Conservation (phyloP, 345 rosid species). For the Salix purpurea region DNA sequence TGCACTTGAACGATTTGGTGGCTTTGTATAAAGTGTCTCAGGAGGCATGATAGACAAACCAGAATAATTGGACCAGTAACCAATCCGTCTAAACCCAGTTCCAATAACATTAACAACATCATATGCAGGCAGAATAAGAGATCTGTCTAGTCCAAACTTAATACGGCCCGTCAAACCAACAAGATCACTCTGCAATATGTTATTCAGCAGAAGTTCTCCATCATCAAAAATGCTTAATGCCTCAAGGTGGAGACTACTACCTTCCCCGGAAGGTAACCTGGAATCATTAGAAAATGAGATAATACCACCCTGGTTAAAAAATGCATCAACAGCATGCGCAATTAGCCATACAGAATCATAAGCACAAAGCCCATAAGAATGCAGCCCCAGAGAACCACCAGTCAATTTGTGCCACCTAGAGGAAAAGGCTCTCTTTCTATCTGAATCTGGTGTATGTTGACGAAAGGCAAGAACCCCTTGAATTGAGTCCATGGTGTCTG, state of each 20-base stretch:
- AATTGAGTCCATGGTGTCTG: slow-evolving; percentile 57
- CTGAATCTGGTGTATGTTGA: slow-evolving; percentile 74
- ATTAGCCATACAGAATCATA: slow-evolving; percentile 86
- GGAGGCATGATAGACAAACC: slow-evolving; percentile 74
- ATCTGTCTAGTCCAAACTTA: slow-evolving; percentile 51
- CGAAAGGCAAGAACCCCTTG: slow-evolving; percentile 84
- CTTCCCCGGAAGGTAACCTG: slow-evolving; percentile 38
- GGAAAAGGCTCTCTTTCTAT: slow-evolving; percentile 48
- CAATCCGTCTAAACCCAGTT: slow-evolving; percentile 68
- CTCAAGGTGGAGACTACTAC: slow-evolving; percentile 58
- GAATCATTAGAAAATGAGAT: slow-evolving; percentile 78
- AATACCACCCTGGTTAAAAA: slow-evolving; percentile 63
- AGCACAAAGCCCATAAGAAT: slow-evolving; percentile 77
- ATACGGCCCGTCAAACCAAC: slow-evolving; percentile 78
- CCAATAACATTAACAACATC: slow-evolving; percentile 85
- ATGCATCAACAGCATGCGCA: slow-evolving; percentile 71
- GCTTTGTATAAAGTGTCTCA: slow-evolving; percentile 46
- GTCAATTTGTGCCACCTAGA: slow-evolving; percentile 58
- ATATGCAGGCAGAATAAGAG: slow-evolving; percentile 62
- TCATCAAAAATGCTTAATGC: slow-evolving; percentile 61
- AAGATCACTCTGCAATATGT: slow-evolving; percentile 52
- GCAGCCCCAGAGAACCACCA: slow-evolving; percentile 54
- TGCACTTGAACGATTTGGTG: slow-evolving; percentile 56
- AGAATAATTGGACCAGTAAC: slow-evolving; percentile 91
- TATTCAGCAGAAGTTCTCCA: slow-evolving; percentile 55